Conservation (phyloP, 2,329 filamentous ascomycete genomes). For the Fusarium sp. region DNA sequence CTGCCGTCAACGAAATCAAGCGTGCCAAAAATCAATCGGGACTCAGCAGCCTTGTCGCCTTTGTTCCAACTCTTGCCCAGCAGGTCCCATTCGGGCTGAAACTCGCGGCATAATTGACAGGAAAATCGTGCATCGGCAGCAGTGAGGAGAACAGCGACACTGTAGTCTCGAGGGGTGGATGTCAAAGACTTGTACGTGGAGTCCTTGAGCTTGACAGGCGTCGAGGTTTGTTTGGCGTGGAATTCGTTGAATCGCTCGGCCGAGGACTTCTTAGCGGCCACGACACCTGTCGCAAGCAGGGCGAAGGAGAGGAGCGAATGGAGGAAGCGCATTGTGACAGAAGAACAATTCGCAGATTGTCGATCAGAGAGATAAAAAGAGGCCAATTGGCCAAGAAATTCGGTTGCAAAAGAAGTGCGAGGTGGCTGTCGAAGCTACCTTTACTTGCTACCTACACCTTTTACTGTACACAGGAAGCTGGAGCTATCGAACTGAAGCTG, state of each 20-base stretch:
- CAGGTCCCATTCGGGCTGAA: slow-evolving; percentile 94
- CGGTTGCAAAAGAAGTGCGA: not conserved
- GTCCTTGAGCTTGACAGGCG: slow-evolving; percentile 83
- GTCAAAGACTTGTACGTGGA: slow-evolving; percentile 80
- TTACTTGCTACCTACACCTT: slow-evolving; percentile 16
- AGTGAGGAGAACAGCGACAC: slow-evolving; percentile 83
- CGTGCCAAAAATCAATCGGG: slow-evolving; percentile 80
- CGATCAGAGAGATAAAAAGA: not conserved
- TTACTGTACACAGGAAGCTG: slow-evolving; percentile 12
- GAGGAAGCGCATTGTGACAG: slow-evolving; percentile 74
- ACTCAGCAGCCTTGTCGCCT: slow-evolving; percentile 80
- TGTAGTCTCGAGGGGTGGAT: slow-evolving; percentile 82
- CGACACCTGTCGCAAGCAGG: slow-evolving; percentile 68
- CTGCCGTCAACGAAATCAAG: slow-evolving; percentile 90
- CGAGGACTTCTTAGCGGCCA: slow-evolving; percentile 73
- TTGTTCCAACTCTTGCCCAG: slow-evolving; percentile 87
- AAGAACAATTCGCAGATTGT: not conserved
- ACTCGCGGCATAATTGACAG: slow-evolving; percentile 87
- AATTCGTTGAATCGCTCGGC: slow-evolving; percentile 76
- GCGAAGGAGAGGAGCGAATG: slow-evolving; percentile 71
- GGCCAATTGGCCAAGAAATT: slow-evolving; percentile 41
- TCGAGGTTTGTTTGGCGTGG: slow-evolving; percentile 71
- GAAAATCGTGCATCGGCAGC: slow-evolving; percentile 85
- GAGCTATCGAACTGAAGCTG: slow-evolving; percentile 47
- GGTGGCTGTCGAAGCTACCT: slow-evolving; percentile 24